phyloP scores from a whole-genome alignment of 805 yeast species.

The Starmerella bombicola region DNA sequence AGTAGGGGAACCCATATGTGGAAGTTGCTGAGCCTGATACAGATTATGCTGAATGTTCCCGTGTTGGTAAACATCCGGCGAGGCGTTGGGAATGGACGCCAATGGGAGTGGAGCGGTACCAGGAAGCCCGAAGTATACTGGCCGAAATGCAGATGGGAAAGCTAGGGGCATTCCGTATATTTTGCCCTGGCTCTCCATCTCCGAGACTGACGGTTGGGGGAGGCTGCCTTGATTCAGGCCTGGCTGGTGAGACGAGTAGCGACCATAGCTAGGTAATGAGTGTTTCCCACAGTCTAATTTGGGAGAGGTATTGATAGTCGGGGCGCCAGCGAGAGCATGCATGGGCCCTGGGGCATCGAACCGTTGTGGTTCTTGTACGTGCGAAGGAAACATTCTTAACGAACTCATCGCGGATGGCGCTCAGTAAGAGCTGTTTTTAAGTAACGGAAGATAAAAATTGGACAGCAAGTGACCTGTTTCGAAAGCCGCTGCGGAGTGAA shows the following conservation, averaged over 20 bases:
- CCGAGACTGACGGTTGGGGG: not conserved
- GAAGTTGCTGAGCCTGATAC: too few species aligned
- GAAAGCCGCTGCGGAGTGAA: too few species aligned
- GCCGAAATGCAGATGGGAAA: not conserved
- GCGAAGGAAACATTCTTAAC: not conserved
- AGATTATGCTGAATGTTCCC: too few species aligned
- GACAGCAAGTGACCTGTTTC: too few species aligned
- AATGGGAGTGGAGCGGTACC: not conserved
- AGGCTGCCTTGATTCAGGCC: not conserved
- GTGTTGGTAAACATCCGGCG: not conserved
- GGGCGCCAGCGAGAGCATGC: not conserved
- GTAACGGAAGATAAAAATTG: too few species aligned
- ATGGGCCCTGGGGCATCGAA: not conserved
- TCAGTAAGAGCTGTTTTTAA: too few species aligned
- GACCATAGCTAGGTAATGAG: not conserved
- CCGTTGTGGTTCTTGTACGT: conserved; percentile 1
- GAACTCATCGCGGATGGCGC: too few species aligned
- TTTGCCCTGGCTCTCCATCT: not conserved
- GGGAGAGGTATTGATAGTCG: not conserved
- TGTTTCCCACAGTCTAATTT: not conserved
- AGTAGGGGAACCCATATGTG: too few species aligned
- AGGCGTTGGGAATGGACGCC: not conserved
- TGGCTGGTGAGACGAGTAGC: not conserved
- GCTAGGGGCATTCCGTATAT: not conserved
- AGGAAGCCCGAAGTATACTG: conserved; percentile 1